Evolutionary conservation across 768 basidiomycete genomes (phyloP), one percentile per base, ranked within the genome.

Genomic region (Mycena alexandri): DNA sequence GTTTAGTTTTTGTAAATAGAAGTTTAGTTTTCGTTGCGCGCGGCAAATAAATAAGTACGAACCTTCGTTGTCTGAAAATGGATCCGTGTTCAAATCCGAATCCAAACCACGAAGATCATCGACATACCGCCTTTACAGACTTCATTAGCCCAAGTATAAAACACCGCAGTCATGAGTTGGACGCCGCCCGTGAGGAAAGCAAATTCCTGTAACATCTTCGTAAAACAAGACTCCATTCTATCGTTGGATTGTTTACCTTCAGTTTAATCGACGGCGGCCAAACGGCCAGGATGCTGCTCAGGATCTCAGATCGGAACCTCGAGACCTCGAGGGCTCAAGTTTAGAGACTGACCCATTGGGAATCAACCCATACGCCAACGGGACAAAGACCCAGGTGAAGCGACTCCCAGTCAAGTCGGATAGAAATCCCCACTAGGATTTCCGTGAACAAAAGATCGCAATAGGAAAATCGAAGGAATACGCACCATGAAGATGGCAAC

Each of bases 141-240:
- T 38, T 75, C 75, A 38, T 74, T 74, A 2, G 73, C 75, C 73
- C 75, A 75, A 8, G 75, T 73, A 44, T 72, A 75, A 24, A 75
- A 74, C 6, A 74, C 73, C 3, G 75, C 73, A 8, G 75, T 75
- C 75, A 75, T 75, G 16, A 75, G 70, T 41, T 75, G 74, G 17
- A 75, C 73, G 17, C 74, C 73, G 1, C 70, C 72, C 1, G 74
- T 75, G 41, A 72, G 63, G 63, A 75, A 75, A 2, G 74, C 74
- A 24, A 74, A 75, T 52, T 71, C 70, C 66, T 69, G 13, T 17
- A 19, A 7, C 1, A 46, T 25, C 25, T 14, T 1, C 41, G 4
- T 29, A 29, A 44, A 46, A 7, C n/a, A 9, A 14, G 24, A 19
- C 2, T 12, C 44, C 25, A 47, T 21, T 21, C 8, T 2, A 41